Percentiles rank a stretch among this genome's conserved stretches.
These are phyloP conservation scores for Lenwebbia sp. DNA, from an alignment of 345 rosid species.

Conservation along the genomic window DNA sequence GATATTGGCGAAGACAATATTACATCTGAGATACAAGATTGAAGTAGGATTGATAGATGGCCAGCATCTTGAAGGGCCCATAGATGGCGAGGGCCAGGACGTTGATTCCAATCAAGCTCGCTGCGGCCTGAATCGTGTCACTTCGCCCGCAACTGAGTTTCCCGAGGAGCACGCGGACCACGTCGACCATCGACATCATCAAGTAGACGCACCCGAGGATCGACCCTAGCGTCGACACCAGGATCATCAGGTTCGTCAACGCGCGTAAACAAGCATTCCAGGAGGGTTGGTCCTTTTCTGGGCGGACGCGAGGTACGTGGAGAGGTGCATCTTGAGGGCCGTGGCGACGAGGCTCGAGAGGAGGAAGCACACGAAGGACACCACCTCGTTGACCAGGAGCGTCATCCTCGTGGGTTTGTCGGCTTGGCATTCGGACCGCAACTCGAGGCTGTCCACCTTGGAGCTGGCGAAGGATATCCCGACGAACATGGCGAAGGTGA, in stretches of 20 bases:
- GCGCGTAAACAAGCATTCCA: neutral
- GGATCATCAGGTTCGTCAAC: neutral
- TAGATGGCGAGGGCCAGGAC: constrained; percentile 7
- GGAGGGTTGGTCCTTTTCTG: neutral
- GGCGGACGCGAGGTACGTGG: neutral
- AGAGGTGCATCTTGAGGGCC: neutral
- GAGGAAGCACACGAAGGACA: constrained; percentile 20
- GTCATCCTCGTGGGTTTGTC: neutral
- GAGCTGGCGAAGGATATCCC: constrained; percentile 11
- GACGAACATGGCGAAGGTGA: constrained; percentile 25
- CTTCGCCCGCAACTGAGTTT: constrained; percentile 6
- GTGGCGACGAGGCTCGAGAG: constrained; percentile 13
- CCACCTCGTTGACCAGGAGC: constrained; percentile 20
- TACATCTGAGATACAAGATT: neutral
- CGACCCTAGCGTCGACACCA: constrained; percentile 5
- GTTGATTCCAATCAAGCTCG: constrained; percentile 8
- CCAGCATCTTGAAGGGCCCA: neutral
- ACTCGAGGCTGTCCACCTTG: constrained; percentile 2
- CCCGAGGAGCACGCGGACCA: constrained; percentile 25
- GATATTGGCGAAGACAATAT: neutral
- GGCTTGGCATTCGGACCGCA: constrained; percentile 5
- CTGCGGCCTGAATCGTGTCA: constrained; percentile 4
- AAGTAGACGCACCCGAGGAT: constrained; percentile 10
- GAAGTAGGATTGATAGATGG: neutral
- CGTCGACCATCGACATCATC: constrained; percentile 12